phyloP scores from a whole-genome alignment of 2,329 filamentous ascomycete genomes.

The Cladophialophora immunda region DNA sequence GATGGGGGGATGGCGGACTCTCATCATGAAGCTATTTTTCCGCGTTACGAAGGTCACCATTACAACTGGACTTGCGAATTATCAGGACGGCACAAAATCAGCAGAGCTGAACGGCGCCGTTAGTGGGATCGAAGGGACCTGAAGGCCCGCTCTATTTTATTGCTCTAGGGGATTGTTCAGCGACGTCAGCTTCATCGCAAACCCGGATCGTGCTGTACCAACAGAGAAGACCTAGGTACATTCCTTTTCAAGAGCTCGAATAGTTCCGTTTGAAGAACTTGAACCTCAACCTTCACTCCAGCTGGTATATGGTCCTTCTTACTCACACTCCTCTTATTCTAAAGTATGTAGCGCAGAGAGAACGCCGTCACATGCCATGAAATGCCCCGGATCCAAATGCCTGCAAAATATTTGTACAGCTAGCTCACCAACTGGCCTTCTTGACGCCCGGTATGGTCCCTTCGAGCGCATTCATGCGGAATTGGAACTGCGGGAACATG shows the following conservation, averaged over 20 bases:
- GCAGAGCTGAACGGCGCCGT: not conserved
- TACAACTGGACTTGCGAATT: not conserved
- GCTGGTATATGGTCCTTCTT: not conserved
- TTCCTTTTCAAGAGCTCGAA: not conserved
- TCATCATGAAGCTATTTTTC: not conserved
- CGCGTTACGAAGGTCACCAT: not conserved
- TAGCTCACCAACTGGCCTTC: constrained; percentile 91
- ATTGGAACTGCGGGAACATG: constrained; percentile 76
- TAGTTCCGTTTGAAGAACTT: not conserved
- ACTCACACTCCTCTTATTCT: not conserved
- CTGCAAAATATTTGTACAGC: constrained; percentile 9
- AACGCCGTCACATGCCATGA: constrained; percentile 20
- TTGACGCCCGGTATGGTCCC: constrained; percentile 90
- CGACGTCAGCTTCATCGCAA: not conserved
- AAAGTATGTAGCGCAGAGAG: constrained; percentile 12
- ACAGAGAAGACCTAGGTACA: not conserved
- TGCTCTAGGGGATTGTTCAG: not conserved
- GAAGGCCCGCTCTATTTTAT: not conserved
- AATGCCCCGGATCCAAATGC: not conserved
- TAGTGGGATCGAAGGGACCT: not conserved
- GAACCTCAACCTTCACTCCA: not conserved
- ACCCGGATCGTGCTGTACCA: not conserved
- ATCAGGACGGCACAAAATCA: not conserved
- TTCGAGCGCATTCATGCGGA: constrained; percentile 85
- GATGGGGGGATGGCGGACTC: not conserved